Evolutionary conservation across 306 rosid species (phyloP).

Genomic region (Crotalaria pallida): DNA sequence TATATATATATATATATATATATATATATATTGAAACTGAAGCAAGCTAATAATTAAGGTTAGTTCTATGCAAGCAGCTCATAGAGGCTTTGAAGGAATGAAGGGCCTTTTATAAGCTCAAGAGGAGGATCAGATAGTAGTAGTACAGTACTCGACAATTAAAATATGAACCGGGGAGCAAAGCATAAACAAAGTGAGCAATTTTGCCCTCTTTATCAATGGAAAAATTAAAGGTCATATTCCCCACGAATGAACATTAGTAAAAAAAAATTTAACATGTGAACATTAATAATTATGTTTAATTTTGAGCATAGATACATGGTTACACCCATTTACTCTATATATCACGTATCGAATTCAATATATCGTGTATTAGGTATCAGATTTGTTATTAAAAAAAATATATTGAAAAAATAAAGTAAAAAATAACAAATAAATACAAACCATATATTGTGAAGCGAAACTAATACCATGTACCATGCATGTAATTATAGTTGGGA

Average conservation of each 20-base stretch:
- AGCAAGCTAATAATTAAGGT: neutral
- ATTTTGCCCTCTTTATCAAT: neutral
- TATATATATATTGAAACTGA: neutral
- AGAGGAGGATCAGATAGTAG: neutral
- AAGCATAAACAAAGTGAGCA: neutral
- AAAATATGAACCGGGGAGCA: neutral
- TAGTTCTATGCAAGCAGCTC: neutral
- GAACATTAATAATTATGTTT: no score
- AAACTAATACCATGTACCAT: no score
- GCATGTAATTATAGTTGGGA: no score
- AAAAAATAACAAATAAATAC: neutral
- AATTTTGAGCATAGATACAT: constrained; percentile 27
- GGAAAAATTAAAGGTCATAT: constrained; percentile 48
- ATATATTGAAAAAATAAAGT: constrained; percentile 12
- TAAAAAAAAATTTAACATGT: no score
- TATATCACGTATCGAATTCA: no score
- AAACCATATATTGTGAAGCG: no score
- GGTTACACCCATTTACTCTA: no score
- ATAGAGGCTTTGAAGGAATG: neutral
- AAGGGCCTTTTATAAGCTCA: constrained; percentile 45
- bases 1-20: no score
- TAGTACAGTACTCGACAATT: neutral
- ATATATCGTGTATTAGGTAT: no score
- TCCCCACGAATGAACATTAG: constrained; percentile 27
- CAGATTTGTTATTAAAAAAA: no score